These are phyloP conservation scores for Ceriops tagal DNA, from an alignment of 345 rosid species.

Conservation along the genomic window DNA sequence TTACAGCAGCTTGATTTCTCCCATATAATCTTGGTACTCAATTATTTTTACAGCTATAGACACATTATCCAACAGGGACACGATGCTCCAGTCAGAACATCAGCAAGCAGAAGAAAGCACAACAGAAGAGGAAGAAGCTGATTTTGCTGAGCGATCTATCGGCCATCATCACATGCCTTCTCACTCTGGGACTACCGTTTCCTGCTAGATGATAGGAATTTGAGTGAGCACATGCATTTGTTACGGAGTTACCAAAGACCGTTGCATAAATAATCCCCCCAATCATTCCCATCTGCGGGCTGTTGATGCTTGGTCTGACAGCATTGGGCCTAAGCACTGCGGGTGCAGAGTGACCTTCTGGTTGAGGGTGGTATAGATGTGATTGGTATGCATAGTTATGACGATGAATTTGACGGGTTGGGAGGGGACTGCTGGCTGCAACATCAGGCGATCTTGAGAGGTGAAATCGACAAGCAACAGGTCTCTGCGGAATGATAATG, in stretches of 20 bases:
- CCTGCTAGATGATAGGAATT: conserved; percentile 50
- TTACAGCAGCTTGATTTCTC: conserved; percentile 6
- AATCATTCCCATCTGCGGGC: conserved; percentile 54
- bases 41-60: conserved; percentile 6
- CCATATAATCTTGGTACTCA: background rate
- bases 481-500: conserved; percentile 26
- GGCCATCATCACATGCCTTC: conserved; percentile 71
- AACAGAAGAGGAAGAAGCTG: conserved; percentile 70
- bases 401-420: background rate
- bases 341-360: conserved; percentile 35
- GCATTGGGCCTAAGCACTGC: conserved; percentile 37
- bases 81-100: conserved; percentile 43
- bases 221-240: conserved; percentile 44
- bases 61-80: background rate
- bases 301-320: conserved; percentile 29
- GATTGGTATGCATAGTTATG: conserved; percentile 22
- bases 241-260: conserved; percentile 49
- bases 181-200: conserved; percentile 49
- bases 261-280: conserved; percentile 67
- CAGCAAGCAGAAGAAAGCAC: conserved; percentile 62
- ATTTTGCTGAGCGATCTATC: conserved; percentile 69
- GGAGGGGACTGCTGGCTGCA: background rate
- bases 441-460: conserved; percentile 14
- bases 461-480: conserved; percentile 20
- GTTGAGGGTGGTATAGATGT: conserved; percentile 30